Evolutionary conservation across 805 yeast genomes (phyloP), one percentile per base, ranked within the genome.

Genomic region (Barnettozyma salicaria): DNA sequence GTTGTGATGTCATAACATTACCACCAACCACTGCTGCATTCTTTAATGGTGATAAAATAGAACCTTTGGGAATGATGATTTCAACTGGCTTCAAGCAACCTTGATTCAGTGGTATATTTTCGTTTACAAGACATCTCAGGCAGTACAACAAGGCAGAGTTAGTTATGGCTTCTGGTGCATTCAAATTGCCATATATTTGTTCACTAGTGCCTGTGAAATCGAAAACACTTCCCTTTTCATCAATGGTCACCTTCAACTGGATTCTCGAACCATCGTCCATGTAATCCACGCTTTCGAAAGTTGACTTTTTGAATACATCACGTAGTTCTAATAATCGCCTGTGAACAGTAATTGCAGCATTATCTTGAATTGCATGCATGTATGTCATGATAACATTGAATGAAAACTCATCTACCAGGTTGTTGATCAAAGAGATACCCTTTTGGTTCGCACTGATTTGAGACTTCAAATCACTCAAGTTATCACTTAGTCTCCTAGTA

Each of bases 21-120:
- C 96, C 96, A 30, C 89, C 92, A 14, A 90, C 97, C 25, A 87
- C 95, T 2, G 97, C 98, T 32, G 94, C 90, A 12, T 84, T 90
- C 26, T 72, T 72, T 14, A 79, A 74, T 2, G 97, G 97, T 19
- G 81, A 72, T 11, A 92, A 63, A 12, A 83, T 61, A 4, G 82
- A 74, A 8, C 73, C 73, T 30, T 67, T 64, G 4, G 89, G 89
- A 32, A 80, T 74, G 3, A 61, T 62, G 19, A 90, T 76, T 7
- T 76, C 64, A 34, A 90, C 75, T 1, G 97, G 96, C 35, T 72
- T 65, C 47, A 90, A 67, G 58, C 96, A 90, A 7, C 98, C 97
- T 56, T 88, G 95, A 56, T 90, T 90, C 53, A 90, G 67, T 1
- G 98, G 98, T 40, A 90, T 88, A 45, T 84, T 88, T 44, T 80